Base-by-base conservation (phyloP, 371 early-diverging fungal species). In the Mucor ambiguus region DNA sequence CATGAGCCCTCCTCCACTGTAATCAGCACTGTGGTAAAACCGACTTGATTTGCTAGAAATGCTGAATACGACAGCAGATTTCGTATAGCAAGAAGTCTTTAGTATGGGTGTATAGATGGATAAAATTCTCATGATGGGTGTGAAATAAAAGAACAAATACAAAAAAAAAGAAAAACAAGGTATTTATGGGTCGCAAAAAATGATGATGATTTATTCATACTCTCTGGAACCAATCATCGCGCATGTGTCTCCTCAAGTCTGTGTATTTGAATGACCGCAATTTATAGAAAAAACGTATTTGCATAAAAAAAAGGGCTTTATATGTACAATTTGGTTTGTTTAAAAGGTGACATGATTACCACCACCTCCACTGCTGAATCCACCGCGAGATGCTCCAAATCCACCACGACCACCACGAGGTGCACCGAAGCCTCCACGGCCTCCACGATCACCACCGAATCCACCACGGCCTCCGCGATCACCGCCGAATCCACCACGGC, bases 21-120 rank as follows among this genome's bases (percentile, higher is more conserved):
- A 68, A 6, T 72, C 72, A 38, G 72, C 66, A 35, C 69, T 72
- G 20, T 72, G 68, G 44, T 71, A 71, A 0, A 32, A 48, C 2
- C 58, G 44, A 3, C n/a, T n/a, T 20, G 35, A 35, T 14, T 49
- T 49, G 16, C 20, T 32, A 2, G n/a, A 32, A 3, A 29, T 55
- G 32, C 29, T 32, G 16, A 55, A 32, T n/a, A 62, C 37, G 10
- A 38, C 11, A 2, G 62, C 54, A 38, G 62, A 38, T n/a, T 29
- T 49, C 33, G 37, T 8, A 58, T 64, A 48, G 35, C 35, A 41
- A 22, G 61, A 33, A 16, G 26, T 16, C 26, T 46, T 61, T 22
- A 60, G 32, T 14, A 67, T 26, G 30, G 61, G 67, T 46, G 48
- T 52, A 61, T 61, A 67, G 29, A 61, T 57, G 28, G 67, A 48